Base-by-base conservation (phyloP, 208 protist genomes). In the Trypanosoma theileri region DNA sequence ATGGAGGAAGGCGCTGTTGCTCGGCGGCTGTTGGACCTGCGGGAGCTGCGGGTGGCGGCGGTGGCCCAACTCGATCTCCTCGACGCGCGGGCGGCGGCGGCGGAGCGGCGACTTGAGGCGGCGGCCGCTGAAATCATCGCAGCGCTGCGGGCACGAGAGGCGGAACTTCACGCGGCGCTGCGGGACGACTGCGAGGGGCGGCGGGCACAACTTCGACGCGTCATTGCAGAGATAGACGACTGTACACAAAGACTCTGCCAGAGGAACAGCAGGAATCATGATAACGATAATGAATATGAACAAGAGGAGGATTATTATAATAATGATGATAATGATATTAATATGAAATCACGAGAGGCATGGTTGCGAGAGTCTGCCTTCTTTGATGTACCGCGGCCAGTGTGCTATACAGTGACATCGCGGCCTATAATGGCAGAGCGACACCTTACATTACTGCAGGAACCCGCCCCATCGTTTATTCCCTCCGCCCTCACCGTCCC, bases 401-500 rank as follows among this genome's bases (percentile, higher is more conserved):
- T 28, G 8, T 52, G 13, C 14, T 73, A 73, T 40, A 26, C 6
- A 16, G 28, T 73, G 11, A 65, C 50, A n/a, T n/a, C 67, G 0
- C 7, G 11, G 14, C 26, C 56, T n/a, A 26, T 73, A 0, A n/a
- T 35, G 7, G 48, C 28, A 10, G 67, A 73, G 2, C 58, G 67
- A 13, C 54, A 73, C 50, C n/a, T 73, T 8, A 65, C 58, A 3
- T 35, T 64, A 51, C n/a, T 60, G 31, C 41, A 40, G 13, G 57
- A 63, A 14, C 42, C 12, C 19, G 40, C 58, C 2, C 45, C 55
- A 4, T 55, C 42, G 12, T 46, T 60, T 26, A n/a, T 73, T 28
- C 67, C 67, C 41, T 66, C 67, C 24, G 57, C 67, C 17, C 58
- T 65, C 19, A 73, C 57, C 6, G 19, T 65, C 17, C 57, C 57